phyloP scores from a whole-genome alignment of 169 alveolate species.

The Cryptosporidium bovis region DNA sequence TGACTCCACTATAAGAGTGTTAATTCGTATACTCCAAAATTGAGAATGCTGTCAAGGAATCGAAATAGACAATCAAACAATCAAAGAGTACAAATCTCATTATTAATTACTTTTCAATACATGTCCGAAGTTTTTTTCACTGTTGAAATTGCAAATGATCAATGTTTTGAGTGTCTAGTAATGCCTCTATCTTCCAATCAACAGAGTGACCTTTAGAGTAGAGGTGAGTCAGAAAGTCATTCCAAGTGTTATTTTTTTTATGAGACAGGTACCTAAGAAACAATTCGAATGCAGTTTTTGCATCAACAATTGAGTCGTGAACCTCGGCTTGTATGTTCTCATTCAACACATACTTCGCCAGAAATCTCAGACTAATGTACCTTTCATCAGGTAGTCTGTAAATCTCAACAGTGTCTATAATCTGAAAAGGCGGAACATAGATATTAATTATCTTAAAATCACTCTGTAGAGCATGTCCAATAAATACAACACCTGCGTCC shows the following conservation, averaged over 20 bases:
- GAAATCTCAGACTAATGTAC: slow-evolving; percentile 82
- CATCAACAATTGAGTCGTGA: slow-evolving; percentile 87
- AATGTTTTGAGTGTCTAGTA: background rate
- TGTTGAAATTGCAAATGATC: background rate
- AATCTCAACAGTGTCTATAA: slow-evolving; percentile 84
- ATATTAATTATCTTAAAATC: slow-evolving; percentile 85
- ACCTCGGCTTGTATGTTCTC: slow-evolving; percentile 79
- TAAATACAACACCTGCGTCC: slow-evolving; percentile 80
- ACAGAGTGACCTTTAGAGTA: slow-evolving; percentile 50
- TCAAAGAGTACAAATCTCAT: background rate
- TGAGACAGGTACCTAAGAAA: slow-evolving; percentile 33
- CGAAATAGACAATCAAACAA: no score
- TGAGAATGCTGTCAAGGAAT: no score
- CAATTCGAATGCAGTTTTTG: slow-evolving; percentile 82
- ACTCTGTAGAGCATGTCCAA: slow-evolving; percentile 85
- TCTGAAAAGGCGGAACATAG: slow-evolving; percentile 81
- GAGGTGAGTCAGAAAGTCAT: slow-evolving; percentile 17
- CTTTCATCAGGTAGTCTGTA: slow-evolving; percentile 83
- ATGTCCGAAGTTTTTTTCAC: background rate
- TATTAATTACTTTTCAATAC: background rate
- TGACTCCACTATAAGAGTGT: no score
- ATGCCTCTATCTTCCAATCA: slow-evolving; percentile 60
- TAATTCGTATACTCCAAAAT: no score
- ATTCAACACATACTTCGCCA: slow-evolving; percentile 81
- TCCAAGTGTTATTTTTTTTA: slow-evolving; percentile 34